Evolutionary conservation across 768 basidiomycete genomes (phyloP), one percentile per base, ranked within the genome.

Genomic region (Suillus variegatus): DNA sequence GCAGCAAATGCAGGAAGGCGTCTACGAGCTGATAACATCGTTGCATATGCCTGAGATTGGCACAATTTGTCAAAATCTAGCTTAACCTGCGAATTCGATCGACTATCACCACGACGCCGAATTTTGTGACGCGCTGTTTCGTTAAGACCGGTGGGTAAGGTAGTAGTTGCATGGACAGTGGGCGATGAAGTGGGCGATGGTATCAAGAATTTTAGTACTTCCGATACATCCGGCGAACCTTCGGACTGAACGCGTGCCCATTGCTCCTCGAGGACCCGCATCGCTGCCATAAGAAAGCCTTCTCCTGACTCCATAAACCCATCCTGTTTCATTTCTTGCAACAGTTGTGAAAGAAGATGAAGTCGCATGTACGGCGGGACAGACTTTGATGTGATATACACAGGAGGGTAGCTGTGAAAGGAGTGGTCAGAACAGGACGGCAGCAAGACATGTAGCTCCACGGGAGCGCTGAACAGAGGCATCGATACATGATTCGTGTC

Each of bases 341-440:
- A 80, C 22, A 95, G 79, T 32, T 79, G 79, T 5, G 88, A 84
- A 41, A 93, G 82, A n/a, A 97, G 83, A 72, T 96, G 89, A 5
- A 97, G 84, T 25, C 93, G 88, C 63, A 96, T 80, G 75, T 97
- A 97, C 1, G 93, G 85, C 0, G 95, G 86, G 5, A 90, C 80
- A 1, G 85, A 83, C 0, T 78, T 72, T 1, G 93, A 94, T 1
- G 89, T 84, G 62, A 97, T 73, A 73, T 90, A 97, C 77, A 95
- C 86, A 0, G 93, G 86, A 0, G 89, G 85, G 64, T 87, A 85
- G 25, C 75, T 78, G 72, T 80, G 71, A 68, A 82, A 65, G 70
- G 83, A 71, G 76, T 85, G 74, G 81, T 81, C 69, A 82, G 81
- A 0, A 25, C 79, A 73, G 5, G 77, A 66, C 32, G 86, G 83